phyloP scores from a whole-genome alignment of 768 basidiomycete species.

The Lentinula edodes region DNA sequence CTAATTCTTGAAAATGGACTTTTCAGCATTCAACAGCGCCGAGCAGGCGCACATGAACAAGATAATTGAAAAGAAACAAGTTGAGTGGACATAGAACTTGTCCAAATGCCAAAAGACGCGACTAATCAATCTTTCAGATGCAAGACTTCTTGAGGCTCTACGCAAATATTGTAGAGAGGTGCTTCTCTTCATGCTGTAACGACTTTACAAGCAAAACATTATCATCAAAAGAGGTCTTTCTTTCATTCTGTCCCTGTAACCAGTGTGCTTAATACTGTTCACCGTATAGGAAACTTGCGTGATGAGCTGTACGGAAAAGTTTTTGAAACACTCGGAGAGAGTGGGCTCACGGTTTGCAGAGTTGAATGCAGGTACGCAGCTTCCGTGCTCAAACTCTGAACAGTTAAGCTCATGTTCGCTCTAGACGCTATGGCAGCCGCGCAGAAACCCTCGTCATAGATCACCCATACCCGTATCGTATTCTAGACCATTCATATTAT shows the following conservation, averaged over 20 bases:
- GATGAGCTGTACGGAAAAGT: conserved; percentile 94
- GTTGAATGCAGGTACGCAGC: conserved; percentile 75
- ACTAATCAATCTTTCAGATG: conserved; percentile 54
- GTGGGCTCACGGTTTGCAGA: conserved; percentile 91
- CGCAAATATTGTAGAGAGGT: conserved; percentile 90
- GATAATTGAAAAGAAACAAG: conserved; percentile 96
- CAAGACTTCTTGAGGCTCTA: conserved; percentile 97
- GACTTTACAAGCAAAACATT: conserved; percentile 96
- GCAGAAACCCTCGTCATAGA: conserved; percentile 1
- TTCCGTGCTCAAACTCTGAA: neutral
- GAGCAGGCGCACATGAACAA: conserved; percentile 97
- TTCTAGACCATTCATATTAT: neutral
- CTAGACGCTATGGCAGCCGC: conserved; percentile 2
- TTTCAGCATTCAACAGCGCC: conserved; percentile 80
- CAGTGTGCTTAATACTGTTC: conserved; percentile 4
- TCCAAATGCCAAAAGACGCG: neutral
- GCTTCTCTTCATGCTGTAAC: conserved; percentile 92
- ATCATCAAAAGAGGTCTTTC: conserved; percentile 80
- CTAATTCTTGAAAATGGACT: conserved; percentile 61
- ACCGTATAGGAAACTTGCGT: conserved; percentile 80
- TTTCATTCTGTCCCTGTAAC: neutral
- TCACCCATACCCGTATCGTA: neutral
- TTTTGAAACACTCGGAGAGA: conserved; percentile 92
- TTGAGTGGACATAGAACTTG: conserved; percentile 20
- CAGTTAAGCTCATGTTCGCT: neutral